These are phyloP conservation scores for Verticillium tricorpus DNA, from an alignment of 2,329 filamentous ascomycete genomes.

Conservation along the genomic window DNA sequence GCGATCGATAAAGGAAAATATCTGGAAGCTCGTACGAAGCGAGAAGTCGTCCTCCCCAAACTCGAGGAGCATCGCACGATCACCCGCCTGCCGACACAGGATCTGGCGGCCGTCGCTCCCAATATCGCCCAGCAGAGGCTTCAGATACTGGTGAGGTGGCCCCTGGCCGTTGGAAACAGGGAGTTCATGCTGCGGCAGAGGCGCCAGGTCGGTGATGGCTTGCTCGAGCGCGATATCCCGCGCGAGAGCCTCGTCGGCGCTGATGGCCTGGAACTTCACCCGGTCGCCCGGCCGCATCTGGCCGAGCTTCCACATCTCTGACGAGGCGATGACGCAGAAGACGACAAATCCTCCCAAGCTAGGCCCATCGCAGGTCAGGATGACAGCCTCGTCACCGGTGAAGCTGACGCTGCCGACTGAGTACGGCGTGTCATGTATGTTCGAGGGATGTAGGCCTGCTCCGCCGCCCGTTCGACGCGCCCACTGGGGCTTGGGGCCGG, in stretches of 20 bases:
- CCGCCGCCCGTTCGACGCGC: conserved; percentile 29
- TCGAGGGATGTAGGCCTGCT: conserved; percentile 35
- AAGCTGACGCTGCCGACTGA: conserved; percentile 37
- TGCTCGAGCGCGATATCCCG: conserved; percentile 16
- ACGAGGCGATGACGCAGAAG: conserved; percentile 29
- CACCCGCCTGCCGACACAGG: conserved; percentile 26
- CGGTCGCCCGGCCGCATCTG: conserved; percentile 33
- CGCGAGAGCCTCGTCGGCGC: conserved; percentile 17
- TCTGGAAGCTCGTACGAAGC: conserved; percentile 25
- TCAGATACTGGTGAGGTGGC: background rate
- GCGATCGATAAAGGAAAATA: conserved; percentile 27
- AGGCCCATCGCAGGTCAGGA: conserved; percentile 33
- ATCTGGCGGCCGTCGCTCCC: conserved; percentile 12
- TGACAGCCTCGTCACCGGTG: conserved; percentile 35
- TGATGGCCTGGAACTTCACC: conserved; percentile 26
- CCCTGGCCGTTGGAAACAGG: background rate
- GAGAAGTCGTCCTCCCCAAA: conserved; percentile 25
- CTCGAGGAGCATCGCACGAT: conserved; percentile 27
- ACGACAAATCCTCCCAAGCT: conserved; percentile 37
- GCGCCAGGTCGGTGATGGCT: conserved; percentile 16
- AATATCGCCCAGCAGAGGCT: conserved; percentile 10
- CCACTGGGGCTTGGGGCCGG: conserved; percentile 32
- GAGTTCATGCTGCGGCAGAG: background rate
- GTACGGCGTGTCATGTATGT: conserved; percentile 34
- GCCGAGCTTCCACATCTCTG: conserved; percentile 37